phyloP scores from a whole-genome alignment of 345 rosid species.

The Eucalyptus erythrocorys region DNA sequence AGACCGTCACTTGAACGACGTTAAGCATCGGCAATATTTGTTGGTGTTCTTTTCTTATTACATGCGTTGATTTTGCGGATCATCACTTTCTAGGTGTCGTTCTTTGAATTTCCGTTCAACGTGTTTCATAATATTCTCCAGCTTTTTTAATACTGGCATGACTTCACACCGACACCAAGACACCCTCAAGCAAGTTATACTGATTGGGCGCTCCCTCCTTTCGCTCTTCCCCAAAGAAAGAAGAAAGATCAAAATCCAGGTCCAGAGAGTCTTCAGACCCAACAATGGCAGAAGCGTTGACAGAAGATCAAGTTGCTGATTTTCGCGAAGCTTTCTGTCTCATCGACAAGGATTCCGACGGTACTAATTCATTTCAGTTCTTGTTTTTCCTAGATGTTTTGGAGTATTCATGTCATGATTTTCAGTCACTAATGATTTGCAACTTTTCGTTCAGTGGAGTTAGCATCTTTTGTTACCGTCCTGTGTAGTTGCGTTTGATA shows the following conservation, averaged over 20 bases:
- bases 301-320: slow-evolving; percentile 38
- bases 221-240: neutral
- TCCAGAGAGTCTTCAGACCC: neutral
- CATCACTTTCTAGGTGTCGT: neutral
- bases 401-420: neutral
- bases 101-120: neutral
- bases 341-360: slow-evolving; percentile 46
- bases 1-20: neutral
- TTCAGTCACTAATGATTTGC: neutral
- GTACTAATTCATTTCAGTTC: slow-evolving; percentile 1
- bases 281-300: slow-evolving; percentile 24
- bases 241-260: neutral
- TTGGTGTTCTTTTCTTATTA: neutral
- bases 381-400: neutral
- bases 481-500: neutral
- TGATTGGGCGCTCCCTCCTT: neutral
- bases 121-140: neutral
- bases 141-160: neutral
- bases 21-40: neutral
- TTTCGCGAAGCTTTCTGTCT: slow-evolving; percentile 41
- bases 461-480: neutral
- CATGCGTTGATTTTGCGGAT: neutral
- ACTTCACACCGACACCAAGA: neutral
- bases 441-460: neutral
- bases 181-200: neutral